phyloP scores from a whole-genome alignment of 2,329 filamentous ascomycete genomes.

The Sporothrix phasma region DNA sequence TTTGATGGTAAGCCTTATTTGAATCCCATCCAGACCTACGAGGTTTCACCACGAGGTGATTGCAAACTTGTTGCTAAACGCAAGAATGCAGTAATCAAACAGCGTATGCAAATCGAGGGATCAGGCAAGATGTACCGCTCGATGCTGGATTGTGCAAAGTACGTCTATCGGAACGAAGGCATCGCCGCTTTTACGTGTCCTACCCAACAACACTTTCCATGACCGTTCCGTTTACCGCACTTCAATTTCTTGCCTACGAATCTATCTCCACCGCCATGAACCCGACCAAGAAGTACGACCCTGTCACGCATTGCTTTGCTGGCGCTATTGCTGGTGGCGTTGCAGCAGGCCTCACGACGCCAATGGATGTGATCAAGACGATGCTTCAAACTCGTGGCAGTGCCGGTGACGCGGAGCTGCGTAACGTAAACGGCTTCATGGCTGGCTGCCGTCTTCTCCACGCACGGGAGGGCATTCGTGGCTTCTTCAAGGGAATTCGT shows the following conservation, averaged over 20 bases:
- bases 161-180: constrained; percentile 81
- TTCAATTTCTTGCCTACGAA: constrained; percentile 97
- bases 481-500: constrained; percentile 88
- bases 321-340: constrained; percentile 89
- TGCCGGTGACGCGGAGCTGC: constrained; percentile 67
- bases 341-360: constrained; percentile 87
- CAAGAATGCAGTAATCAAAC: constrained; percentile 75
- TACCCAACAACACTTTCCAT: constrained; percentile 97
- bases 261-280: constrained; percentile 93
- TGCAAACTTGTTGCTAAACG: not conserved
- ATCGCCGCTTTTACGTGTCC: constrained; percentile 93
- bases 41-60: not conserved
- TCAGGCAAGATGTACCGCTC: constrained; percentile 80
- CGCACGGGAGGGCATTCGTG: constrained; percentile 69
- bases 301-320: constrained; percentile 84
- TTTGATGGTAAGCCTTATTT: constrained; percentile 71
- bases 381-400: constrained; percentile 85
- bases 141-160: constrained; percentile 74
- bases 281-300: constrained; percentile 75
- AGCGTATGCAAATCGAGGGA: constrained; percentile 96
- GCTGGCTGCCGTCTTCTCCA: constrained; percentile 75
- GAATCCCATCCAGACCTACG: not conserved
- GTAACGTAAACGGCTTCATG: constrained; percentile 72
- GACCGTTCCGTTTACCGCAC: constrained; percentile 94
- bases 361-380: constrained; percentile 97